phyloP scores from a whole-genome alignment of 2,329 filamentous ascomycete species.

The Harringtonia lauricola region DNA sequence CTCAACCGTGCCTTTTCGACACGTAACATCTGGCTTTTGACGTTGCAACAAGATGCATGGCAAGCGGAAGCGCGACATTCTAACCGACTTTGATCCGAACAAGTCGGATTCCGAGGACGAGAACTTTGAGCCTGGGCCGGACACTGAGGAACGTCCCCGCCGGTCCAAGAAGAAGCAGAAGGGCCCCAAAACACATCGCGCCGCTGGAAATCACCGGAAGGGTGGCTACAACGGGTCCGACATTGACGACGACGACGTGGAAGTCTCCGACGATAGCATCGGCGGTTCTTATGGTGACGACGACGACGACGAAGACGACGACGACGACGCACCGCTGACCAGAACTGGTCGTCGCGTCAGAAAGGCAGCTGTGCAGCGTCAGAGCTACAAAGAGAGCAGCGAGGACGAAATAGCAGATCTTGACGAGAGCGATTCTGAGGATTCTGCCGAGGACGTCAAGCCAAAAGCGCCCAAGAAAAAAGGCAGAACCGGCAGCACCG shows the following conservation, averaged over 20 bases:
- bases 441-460: slow-evolving; percentile 23
- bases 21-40: not conserved
- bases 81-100: slow-evolving; percentile 51
- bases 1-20: not conserved
- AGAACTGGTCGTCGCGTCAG: slow-evolving; percentile 33
- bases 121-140: slow-evolving; percentile 48
- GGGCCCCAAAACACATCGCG: slow-evolving; percentile 12
- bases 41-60: slow-evolving; percentile 24
- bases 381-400: slow-evolving; percentile 35
- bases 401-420: slow-evolving; percentile 27
- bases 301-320: slow-evolving; percentile 24
- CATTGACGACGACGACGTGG: slow-evolving; percentile 49
- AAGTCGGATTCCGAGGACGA: slow-evolving; percentile 56
- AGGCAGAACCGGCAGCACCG: not conserved
- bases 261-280: slow-evolving; percentile 40
- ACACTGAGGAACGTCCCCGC: slow-evolving; percentile 29
- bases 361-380: slow-evolving; percentile 30
- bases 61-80: slow-evolving; percentile 45
- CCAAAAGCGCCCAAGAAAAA: slow-evolving; percentile 22
- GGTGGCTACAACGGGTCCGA: slow-evolving; percentile 47
- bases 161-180: slow-evolving; percentile 27
- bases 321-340: slow-evolving; percentile 24
- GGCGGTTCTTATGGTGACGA: slow-evolving; percentile 37
- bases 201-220: slow-evolving; percentile 13
- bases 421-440: slow-evolving; percentile 19